Conservation (phyloP, 352 stramenopile genomes). For the Globisporangium camurandrum region DNA sequence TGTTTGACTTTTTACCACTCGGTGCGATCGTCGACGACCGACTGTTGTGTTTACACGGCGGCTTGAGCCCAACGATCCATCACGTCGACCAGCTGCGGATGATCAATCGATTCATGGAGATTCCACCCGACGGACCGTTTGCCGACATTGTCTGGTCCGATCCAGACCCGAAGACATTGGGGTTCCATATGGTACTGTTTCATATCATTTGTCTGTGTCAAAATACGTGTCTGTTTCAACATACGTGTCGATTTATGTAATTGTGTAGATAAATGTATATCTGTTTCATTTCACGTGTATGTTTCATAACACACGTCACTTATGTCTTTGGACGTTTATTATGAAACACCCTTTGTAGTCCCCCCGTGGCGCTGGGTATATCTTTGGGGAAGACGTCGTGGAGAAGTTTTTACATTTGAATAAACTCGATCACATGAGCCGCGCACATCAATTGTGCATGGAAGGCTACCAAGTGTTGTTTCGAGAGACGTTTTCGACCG, state of each 20-base stretch:
- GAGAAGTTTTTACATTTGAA: conserved; percentile 81
- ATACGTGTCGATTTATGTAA: neutral
- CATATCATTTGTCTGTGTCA: neutral
- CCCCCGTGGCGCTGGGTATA: conserved; percentile 76
- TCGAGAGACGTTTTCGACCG: conserved; percentile 67
- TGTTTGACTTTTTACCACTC: conserved; percentile 72
- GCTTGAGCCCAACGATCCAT: conserved; percentile 58
- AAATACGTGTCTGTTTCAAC: neutral
- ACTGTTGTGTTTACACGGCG: conserved; percentile 61
- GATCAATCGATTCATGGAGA: conserved; percentile 78
- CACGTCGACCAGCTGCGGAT: conserved; percentile 91
- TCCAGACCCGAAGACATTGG: conserved; percentile 67
- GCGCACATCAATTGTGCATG: conserved; percentile 84
- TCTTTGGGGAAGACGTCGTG: conserved; percentile 82
- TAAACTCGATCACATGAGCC: conserved; percentile 69
- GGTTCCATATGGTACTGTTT: conserved; percentile 69
- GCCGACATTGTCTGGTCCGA: conserved; percentile 84
- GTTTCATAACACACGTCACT: too few relatives aligned
- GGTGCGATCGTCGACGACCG: conserved; percentile 75
- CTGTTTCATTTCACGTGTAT: too few relatives aligned
- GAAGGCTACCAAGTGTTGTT: conserved; percentile 76
- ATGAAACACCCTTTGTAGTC: too few relatives aligned
- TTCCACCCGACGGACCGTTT: conserved; percentile 68
- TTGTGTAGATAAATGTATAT: neutral
- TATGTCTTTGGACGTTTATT: too few relatives aligned